phyloP scores from a whole-genome alignment of 1,284 basidiomycete species.

The Leccinum pachyderme region DNA sequence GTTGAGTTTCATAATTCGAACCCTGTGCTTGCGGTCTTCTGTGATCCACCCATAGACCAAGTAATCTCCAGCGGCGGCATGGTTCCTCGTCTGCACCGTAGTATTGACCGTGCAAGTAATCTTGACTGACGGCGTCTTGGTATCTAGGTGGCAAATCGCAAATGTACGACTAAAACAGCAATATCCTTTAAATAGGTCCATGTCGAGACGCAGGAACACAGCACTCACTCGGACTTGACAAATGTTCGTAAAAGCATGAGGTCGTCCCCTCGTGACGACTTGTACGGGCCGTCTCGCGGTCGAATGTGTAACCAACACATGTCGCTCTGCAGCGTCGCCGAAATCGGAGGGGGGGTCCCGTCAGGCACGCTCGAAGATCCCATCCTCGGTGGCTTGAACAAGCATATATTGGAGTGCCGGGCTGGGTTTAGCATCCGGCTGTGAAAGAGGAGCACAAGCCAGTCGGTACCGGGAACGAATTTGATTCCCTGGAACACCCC shows the following conservation, averaged over 20 bases:
- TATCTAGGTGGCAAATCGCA: slow-evolving; percentile 30
- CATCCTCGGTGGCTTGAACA: slow-evolving; percentile 21
- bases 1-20: slow-evolving; percentile 32
- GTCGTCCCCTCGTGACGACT: slow-evolving; percentile 32
- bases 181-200: neutral
- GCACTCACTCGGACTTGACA: slow-evolving; percentile 25
- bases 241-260: slow-evolving; percentile 30
- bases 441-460: slow-evolving; percentile 32
- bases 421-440: slow-evolving; percentile 31
- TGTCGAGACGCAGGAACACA: neutral
- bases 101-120: slow-evolving; percentile 31
- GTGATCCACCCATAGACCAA: slow-evolving; percentile 33
- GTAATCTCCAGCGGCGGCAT: slow-evolving; percentile 30
- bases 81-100: slow-evolving; percentile 15
- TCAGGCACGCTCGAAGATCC: neutral
- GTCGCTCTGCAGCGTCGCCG: slow-evolving; percentile 29
- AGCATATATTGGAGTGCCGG: slow-evolving; percentile 32
- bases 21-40: slow-evolving; percentile 27
- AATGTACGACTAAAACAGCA: slow-evolving; percentile 20
- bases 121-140: slow-evolving; percentile 26
- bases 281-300: slow-evolving; percentile 28
- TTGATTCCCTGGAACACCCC: slow-evolving; percentile 33
- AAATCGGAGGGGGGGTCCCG: slow-evolving; percentile 2
- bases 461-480: slow-evolving; percentile 30
- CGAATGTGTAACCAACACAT: slow-evolving; percentile 27